Evolutionary conservation across 2,329 filamentous ascomycete genomes (phyloP).

Genomic region (Fusarium tupiense): DNA sequence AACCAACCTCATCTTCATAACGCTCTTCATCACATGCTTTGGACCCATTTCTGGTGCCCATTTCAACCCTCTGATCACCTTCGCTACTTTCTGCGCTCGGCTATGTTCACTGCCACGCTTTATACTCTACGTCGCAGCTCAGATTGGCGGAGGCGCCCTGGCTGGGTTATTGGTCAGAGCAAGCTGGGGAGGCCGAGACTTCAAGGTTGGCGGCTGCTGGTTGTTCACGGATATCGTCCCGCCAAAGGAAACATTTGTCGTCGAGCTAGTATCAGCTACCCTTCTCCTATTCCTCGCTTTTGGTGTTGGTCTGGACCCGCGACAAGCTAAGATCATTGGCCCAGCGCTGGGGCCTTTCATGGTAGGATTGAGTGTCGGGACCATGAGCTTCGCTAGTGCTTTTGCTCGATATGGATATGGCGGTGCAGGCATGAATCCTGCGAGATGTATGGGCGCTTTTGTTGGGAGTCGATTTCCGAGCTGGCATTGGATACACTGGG

Average conservation of each 20-base stretch:
- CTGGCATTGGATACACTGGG: slow-evolving; percentile 44
- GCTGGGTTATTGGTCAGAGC: slow-evolving; percentile 39
- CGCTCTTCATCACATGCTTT: slow-evolving; percentile 60
- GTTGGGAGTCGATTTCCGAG: slow-evolving; percentile 34
- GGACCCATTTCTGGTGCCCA: slow-evolving; percentile 62
- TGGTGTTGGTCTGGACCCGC: slow-evolving; percentile 63
- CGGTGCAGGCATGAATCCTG: slow-evolving; percentile 34
- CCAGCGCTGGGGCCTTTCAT: slow-evolving; percentile 60
- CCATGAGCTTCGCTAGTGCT: slow-evolving; percentile 49
- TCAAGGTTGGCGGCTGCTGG: slow-evolving; percentile 46
- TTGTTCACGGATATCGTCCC: slow-evolving; percentile 41
- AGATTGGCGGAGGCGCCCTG: slow-evolving; percentile 55
- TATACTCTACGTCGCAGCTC: slow-evolving; percentile 60
- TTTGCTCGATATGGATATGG: slow-evolving; percentile 41
- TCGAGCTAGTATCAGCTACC: slow-evolving; percentile 61
- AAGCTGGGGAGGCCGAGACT: slow-evolving; percentile 44
- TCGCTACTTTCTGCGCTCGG: slow-evolving; percentile 62
- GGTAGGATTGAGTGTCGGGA: slow-evolving; percentile 54
- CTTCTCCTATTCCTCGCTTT: slow-evolving; percentile 61
- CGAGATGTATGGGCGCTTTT: slow-evolving; percentile 36
- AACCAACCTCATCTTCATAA: slow-evolving; percentile 49
- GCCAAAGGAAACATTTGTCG: slow-evolving; percentile 50
- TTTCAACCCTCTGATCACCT: slow-evolving; percentile 64
- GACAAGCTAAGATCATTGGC: slow-evolving; percentile 59
- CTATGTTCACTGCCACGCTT: slow-evolving; percentile 60